A percentile compares a stretch with the other conserved stretches of the same genome.
phyloP scores from a whole-genome alignment of 2,329 filamentous ascomycete species.

The Trichoderma aggressivum region DNA sequence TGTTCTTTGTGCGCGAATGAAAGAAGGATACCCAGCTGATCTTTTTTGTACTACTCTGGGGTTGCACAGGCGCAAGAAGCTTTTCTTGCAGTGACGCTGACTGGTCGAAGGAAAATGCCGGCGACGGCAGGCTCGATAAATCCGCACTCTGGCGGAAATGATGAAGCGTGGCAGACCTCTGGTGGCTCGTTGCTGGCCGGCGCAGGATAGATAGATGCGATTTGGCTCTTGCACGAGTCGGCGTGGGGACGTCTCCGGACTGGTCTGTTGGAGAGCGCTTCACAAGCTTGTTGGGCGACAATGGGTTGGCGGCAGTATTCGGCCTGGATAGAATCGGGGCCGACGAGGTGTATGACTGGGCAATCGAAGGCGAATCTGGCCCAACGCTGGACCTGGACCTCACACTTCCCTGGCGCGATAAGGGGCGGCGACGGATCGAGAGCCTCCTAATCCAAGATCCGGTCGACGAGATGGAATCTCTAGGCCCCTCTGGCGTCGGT shows the following conservation, averaged over 20 bases:
- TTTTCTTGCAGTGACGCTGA: conserved; percentile 31
- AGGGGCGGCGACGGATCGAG: conserved; percentile 64
- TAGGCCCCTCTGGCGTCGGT: conserved; percentile 42
- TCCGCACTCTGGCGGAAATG: conserved; percentile 41
- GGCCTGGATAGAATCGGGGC: conserved; percentile 57
- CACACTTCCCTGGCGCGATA: conserved; percentile 61
- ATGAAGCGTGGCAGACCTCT: conserved; percentile 68
- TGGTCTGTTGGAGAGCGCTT: conserved; percentile 64
- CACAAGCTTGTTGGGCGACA: conserved; percentile 71
- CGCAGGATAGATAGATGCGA: conserved; percentile 64
- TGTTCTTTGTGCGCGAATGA: conserved; percentile 41
- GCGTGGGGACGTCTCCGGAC: conserved; percentile 39
- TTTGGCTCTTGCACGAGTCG: conserved; percentile 49
- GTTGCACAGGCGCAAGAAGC: conserved; percentile 25
- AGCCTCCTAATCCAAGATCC: conserved; percentile 71
- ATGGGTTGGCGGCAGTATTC: conserved; percentile 38
- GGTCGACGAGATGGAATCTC: conserved; percentile 59
- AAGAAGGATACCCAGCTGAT: conserved; percentile 56
- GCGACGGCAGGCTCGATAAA: conserved; percentile 23
- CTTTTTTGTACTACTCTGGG: conserved; percentile 18
- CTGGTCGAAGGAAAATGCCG: conserved; percentile 37
- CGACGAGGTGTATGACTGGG: conserved; percentile 63
- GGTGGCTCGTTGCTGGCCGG: conserved; percentile 74
- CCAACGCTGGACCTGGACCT: conserved; percentile 64
- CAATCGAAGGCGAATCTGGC: conserved; percentile 62